Conservation (phyloP, 192 early-diverging fungal species). For the Entophlyctis luteolus region DNA sequence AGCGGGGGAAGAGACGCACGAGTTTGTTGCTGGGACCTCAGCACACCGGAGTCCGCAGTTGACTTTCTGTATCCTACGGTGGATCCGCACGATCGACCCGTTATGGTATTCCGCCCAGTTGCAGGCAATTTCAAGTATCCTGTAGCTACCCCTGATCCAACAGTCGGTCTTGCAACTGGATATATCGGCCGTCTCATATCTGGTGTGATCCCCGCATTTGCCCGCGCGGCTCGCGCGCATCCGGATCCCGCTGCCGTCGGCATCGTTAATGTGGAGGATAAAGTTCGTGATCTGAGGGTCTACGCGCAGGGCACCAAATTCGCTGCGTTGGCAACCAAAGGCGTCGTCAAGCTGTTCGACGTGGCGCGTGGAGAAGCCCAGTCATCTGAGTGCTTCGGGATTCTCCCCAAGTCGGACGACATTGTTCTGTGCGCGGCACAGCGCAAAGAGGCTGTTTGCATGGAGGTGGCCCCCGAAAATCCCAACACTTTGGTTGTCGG, state of each 20-base stretch:
- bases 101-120: too few species aligned
- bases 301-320: slow-evolving; percentile 33
- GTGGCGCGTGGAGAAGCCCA: background rate
- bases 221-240: background rate
- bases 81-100: too few species aligned
- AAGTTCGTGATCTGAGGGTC: slow-evolving; percentile 58
- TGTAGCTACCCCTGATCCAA: background rate
- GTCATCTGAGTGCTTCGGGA: background rate
- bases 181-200: background rate
- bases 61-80: background rate
- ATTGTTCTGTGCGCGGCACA: slow-evolving; percentile 32
- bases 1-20: slow-evolving; percentile 49
- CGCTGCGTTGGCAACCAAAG: slow-evolving; percentile 57
- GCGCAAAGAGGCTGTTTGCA: slow-evolving; percentile 32
- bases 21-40: slow-evolving; percentile 52
- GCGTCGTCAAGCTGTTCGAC: slow-evolving; percentile 66
- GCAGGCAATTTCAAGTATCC: background rate
- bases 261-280: slow-evolving; percentile 12
- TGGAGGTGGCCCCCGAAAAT: background rate
- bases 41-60: background rate
- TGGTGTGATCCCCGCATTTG: background rate
- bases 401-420: background rate
- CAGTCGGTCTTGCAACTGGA: background rate
- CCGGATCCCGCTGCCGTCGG: background rate
- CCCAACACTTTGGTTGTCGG: slow-evolving; percentile 36